phyloP scores from a whole-genome alignment of 2,329 filamentous ascomycete species.

The Fusarium pseudograminearum region DNA sequence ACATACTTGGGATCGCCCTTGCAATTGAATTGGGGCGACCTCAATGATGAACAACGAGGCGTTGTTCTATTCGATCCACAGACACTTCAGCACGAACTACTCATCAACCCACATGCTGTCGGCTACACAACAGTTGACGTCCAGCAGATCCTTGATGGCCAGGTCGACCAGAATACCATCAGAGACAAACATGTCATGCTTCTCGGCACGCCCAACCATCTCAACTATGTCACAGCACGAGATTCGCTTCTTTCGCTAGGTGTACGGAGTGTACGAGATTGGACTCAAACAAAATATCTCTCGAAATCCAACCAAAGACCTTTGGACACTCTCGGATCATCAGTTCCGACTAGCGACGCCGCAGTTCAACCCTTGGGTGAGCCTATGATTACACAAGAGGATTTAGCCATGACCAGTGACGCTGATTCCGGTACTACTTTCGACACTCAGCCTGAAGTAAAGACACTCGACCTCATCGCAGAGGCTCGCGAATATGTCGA shows the following conservation, averaged over 20 bases:
- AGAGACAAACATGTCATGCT: conserved; percentile 37
- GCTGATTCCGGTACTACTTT: neutral
- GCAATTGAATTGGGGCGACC: conserved; percentile 37
- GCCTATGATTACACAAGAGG: neutral
- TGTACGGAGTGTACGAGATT: conserved; percentile 24
- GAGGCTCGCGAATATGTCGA: conserved; percentile 34
- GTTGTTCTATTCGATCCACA: conserved; percentile 35
- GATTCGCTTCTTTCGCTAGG: conserved; percentile 34
- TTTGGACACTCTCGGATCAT: conserved; percentile 22
- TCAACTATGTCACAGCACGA: conserved; percentile 33
- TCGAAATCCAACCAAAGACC: neutral
- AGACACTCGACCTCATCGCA: conserved; percentile 10
- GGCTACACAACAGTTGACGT: conserved; percentile 27
- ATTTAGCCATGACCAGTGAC: accelerated
- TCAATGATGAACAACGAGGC: conserved; percentile 38
- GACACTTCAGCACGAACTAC: conserved; percentile 35
- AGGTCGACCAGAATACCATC: conserved; percentile 4
- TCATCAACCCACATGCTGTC: conserved; percentile 36
- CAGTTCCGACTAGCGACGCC: conserved; percentile 32
- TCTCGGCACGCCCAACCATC: conserved; percentile 14
- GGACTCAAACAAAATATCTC: conserved; percentile 8
- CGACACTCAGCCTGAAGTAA: neutral
- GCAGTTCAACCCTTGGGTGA: conserved; percentile 18
- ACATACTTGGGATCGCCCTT: conserved; percentile 42
- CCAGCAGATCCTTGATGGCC: conserved; percentile 16